Percentiles rank a stretch among this genome's conserved stretches.
phyloP scores from a whole-genome alignment of 768 basidiomycete genomes.

The Amanita rimosa region DNA sequence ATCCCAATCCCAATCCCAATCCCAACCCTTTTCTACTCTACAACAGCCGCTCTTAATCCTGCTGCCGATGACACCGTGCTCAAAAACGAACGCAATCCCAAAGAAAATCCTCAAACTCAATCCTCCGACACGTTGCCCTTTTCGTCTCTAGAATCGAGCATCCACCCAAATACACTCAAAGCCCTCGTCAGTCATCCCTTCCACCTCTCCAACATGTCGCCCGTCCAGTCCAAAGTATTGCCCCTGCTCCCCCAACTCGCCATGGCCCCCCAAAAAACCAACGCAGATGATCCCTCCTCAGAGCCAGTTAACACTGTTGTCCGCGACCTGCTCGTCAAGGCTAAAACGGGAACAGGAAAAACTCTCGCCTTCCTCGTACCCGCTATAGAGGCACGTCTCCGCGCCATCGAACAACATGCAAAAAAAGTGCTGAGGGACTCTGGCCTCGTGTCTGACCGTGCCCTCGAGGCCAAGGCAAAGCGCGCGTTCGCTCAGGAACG shows the following conservation, averaged over 20 bases:
- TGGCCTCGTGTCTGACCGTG: conserved; percentile 22
- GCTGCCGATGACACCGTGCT: too few species aligned
- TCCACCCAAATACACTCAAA: conserved; percentile 33
- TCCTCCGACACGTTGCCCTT: conserved; percentile 14
- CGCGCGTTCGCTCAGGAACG: conserved; percentile 29
- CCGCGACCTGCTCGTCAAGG: conserved; percentile 76
- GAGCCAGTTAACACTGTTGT: conserved; percentile 11
- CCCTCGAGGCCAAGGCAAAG: conserved; percentile 19
- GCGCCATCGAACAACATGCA: conserved; percentile 36
- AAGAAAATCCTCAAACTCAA: neutral
- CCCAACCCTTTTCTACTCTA: neutral
- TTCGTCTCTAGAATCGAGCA: conserved; percentile 21
- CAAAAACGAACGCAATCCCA: too few species aligned
- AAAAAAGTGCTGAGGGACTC: conserved; percentile 29
- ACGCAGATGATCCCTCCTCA: conserved; percentile 9
- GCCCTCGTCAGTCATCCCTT: conserved; percentile 59
- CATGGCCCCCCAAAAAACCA: conserved; percentile 23
- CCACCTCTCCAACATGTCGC: conserved; percentile 58
- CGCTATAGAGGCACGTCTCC: conserved; percentile 67
- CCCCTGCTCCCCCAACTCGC: conserved; percentile 63
- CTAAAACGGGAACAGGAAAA: conserved; percentile 86
- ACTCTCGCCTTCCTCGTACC: conserved; percentile 84
- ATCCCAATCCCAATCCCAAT: too few species aligned
- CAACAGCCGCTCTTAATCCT: neutral
- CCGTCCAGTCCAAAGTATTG: conserved; percentile 75